phyloP scores from a whole-genome alignment of 2,329 filamentous ascomycete species.

The Stagonosporopsis rhizophila region DNA sequence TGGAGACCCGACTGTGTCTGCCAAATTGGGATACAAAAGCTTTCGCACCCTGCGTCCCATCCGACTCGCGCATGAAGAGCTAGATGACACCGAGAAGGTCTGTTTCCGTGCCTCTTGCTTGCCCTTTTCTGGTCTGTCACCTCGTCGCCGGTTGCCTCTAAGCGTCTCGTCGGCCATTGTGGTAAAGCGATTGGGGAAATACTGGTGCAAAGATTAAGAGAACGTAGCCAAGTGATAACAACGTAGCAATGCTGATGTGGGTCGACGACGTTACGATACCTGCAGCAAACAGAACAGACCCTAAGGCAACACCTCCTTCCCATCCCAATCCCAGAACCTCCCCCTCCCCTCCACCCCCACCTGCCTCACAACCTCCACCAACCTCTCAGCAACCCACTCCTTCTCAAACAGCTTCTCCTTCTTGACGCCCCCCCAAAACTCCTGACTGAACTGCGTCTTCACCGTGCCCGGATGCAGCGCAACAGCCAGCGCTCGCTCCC shows the following conservation, averaged over 20 bases:
- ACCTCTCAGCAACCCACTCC: slow-evolving; percentile 69
- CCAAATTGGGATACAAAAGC: background rate
- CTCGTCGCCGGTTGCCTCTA: background rate
- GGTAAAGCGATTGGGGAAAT: background rate
- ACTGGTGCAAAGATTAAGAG: background rate
- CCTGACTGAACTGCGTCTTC: slow-evolving; percentile 73
- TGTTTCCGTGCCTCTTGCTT: background rate
- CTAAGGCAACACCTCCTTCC: slow-evolving; percentile 48
- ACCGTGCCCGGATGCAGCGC: slow-evolving; percentile 83
- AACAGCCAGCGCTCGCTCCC: slow-evolving; percentile 70
- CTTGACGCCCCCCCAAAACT: slow-evolving; percentile 73
- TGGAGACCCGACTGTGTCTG: background rate
- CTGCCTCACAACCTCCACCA: slow-evolving; percentile 70
- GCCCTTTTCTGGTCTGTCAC: background rate
- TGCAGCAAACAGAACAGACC: background rate
- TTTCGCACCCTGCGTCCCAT: background rate
- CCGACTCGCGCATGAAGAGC: background rate
- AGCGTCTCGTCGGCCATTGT: background rate
- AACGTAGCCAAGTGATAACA: background rate
- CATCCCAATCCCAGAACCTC: slow-evolving; percentile 51
- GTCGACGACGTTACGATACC: background rate
- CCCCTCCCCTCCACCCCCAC: slow-evolving; percentile 62
- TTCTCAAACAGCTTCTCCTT: slow-evolving; percentile 70
- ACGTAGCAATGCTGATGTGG: background rate
- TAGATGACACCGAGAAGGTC: background rate